These are phyloP conservation scores for Neofusicoccum sp. DNA, from an alignment of 2,329 filamentous ascomycete genomes.

Conservation along the genomic window DNA sequence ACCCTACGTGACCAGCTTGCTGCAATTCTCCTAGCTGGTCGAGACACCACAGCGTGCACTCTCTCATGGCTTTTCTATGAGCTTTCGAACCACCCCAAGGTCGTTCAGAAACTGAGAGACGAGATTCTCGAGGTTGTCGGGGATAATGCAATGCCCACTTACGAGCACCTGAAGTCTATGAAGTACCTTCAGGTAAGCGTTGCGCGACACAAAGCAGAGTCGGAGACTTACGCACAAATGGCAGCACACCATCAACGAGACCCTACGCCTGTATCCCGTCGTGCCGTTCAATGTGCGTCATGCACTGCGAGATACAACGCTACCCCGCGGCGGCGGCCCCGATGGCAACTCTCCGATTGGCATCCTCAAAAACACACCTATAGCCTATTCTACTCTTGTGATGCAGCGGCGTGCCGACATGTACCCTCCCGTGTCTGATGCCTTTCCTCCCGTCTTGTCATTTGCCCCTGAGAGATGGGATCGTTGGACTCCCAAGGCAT, in stretches of 20 bases:
- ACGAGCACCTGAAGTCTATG: conserved; percentile 84
- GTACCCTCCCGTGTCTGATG: conserved; percentile 44
- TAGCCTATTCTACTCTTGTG: conserved; percentile 51
- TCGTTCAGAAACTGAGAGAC: conserved; percentile 67
- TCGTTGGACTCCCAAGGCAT: conserved; percentile 51
- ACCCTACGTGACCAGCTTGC: conserved; percentile 84
- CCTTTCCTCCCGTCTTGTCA: conserved; percentile 43
- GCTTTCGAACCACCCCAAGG: conserved; percentile 69
- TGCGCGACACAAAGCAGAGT: not conserved
- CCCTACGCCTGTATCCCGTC: conserved; percentile 52
- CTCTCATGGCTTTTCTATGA: conserved; percentile 85
- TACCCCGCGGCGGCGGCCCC: conserved; percentile 52
- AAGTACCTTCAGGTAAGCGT: conserved; percentile 62
- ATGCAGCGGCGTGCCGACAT: conserved; percentile 55
- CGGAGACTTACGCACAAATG: conserved; percentile 41
- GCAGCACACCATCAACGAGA: conserved; percentile 45
- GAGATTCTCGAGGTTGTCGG: conserved; percentile 75
- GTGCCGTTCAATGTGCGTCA: conserved; percentile 55
- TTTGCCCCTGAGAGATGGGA: conserved; percentile 57
- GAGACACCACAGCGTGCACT: conserved; percentile 83
- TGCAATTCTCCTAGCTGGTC: conserved; percentile 78
- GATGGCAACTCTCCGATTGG: conserved; percentile 50
- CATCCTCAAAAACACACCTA: conserved; percentile 46
- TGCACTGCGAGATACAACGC: conserved; percentile 50
- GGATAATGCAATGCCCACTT: conserved; percentile 62